Conservation (phyloP, 768 basidiomycete genomes). For the Scleroderma bovista region DNA sequence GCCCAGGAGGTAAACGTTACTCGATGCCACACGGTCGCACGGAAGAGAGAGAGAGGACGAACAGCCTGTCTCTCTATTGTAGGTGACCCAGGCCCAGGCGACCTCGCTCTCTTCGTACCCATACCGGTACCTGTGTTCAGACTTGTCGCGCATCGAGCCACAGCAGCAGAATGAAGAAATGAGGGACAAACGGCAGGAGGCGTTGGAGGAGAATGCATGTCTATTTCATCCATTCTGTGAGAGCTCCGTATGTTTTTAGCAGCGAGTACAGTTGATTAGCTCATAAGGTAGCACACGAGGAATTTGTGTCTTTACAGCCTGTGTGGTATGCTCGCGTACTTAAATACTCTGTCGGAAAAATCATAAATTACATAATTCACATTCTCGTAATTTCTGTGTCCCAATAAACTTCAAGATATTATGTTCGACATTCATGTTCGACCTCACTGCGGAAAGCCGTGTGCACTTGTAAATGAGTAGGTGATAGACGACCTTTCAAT, state of each 20-base stretch:
- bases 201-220: slow-evolving; percentile 41
- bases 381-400: too few species aligned
- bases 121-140: slow-evolving; percentile 14
- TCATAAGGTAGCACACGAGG: too few species aligned
- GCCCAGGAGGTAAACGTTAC: not conserved
- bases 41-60: slow-evolving; percentile 12
- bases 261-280: too few species aligned
- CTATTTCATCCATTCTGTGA: slow-evolving; percentile 50
- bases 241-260: not conserved
- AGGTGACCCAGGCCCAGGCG: slow-evolving; percentile 39
- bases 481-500: too few species aligned
- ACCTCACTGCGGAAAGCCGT: too few species aligned
- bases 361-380: too few species aligned
- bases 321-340: too few species aligned
- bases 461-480: too few species aligned
- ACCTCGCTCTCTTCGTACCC: slow-evolving; percentile 52
- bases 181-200: slow-evolving; percentile 29
- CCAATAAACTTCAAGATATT: too few species aligned
- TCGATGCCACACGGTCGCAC: not conserved
- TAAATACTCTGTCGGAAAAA: too few species aligned
- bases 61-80: slow-evolving; percentile 54
- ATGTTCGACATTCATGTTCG: too few species aligned
- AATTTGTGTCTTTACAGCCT: too few species aligned
- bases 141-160: not conserved
- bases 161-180: slow-evolving; percentile 10